phyloP scores from a whole-genome alignment of 2,329 filamentous ascomycete species.

The Colletotrichum costaricense region DNA sequence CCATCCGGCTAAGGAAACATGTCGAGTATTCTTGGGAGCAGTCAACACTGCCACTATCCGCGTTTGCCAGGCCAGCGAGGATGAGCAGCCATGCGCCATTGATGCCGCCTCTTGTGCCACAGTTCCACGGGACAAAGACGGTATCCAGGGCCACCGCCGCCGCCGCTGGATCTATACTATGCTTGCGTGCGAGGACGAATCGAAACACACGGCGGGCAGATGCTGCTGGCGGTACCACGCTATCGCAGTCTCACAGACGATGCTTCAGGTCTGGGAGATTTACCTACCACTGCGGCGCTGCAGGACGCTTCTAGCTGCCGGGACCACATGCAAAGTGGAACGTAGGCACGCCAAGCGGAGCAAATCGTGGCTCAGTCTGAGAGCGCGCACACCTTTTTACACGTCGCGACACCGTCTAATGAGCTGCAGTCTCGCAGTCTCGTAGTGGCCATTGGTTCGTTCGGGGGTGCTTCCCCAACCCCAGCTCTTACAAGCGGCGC shows the following conservation, averaged over 20 bases:
- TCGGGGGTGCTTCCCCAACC: neutral
- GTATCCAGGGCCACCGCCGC: constrained; percentile 25
- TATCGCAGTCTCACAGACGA: neutral
- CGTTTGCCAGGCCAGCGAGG: constrained; percentile 6
- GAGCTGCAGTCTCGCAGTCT: constrained; percentile 1
- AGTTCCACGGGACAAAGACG: constrained; percentile 24
- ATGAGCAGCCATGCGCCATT: constrained; percentile 24
- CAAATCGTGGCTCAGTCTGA: constrained; percentile 22
- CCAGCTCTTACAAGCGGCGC: constrained; percentile 1
- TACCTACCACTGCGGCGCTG: neutral
- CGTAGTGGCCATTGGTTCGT: neutral
- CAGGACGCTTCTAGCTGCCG: constrained; percentile 1
- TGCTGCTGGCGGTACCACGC: constrained; percentile 10
- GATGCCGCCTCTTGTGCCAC: constrained; percentile 15
- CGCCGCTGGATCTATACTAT: constrained; percentile 19
- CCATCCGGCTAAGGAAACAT: constrained; percentile 1
- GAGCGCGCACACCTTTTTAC: neutral
- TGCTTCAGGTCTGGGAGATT: neutral
- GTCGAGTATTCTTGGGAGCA: constrained; percentile 1
- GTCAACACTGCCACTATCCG: constrained; percentile 5
- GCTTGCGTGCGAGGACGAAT: constrained; percentile 6
- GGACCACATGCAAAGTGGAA: constrained; percentile 18
- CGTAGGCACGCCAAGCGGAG: constrained; percentile 21
- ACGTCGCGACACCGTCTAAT: neutral
- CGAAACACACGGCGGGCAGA: constrained; percentile 24